Conservation (phyloP, 2,329 filamentous ascomycete species). For the Pyricularia pennisetigena region DNA sequence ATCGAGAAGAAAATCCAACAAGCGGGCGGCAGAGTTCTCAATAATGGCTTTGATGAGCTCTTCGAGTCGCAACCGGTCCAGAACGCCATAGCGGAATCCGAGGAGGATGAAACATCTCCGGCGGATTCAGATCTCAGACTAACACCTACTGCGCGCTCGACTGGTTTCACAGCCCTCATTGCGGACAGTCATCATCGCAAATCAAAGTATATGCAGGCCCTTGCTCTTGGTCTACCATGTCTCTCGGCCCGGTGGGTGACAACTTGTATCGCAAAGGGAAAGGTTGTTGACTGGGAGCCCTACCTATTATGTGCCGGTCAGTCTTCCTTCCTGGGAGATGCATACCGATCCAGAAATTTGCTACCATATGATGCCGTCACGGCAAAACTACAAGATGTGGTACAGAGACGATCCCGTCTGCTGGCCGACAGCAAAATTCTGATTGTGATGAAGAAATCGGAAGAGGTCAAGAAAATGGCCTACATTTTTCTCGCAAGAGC, state of each 20-base stretch:
- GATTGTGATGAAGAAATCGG: constrained; percentile 58
- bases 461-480: constrained; percentile 53
- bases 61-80: constrained; percentile 45
- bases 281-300: constrained; percentile 62
- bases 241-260: constrained; percentile 74
- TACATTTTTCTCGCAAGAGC: constrained; percentile 76
- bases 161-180: constrained; percentile 77
- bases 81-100: constrained; percentile 18
- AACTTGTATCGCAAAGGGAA: constrained; percentile 53
- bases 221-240: constrained; percentile 82
- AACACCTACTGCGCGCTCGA: constrained; percentile 33
- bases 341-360: constrained; percentile 65
- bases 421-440: constrained; percentile 58
- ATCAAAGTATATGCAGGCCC: constrained; percentile 87
- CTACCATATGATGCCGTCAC: constrained; percentile 45
- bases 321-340: constrained; percentile 65
- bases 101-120: constrained; percentile 11
- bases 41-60: constrained; percentile 70
- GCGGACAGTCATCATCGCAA: constrained; percentile 79
- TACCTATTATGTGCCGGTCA: constrained; percentile 83
- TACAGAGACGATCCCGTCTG: constrained; percentile 51
- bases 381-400: constrained; percentile 45
- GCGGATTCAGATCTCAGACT: constrained; percentile 38
- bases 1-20: constrained; percentile 54
- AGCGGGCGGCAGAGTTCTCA: constrained; percentile 63